phyloP scores from a whole-genome alignment of 768 basidiomycete genomes.

The Mycena indigotica region DNA sequence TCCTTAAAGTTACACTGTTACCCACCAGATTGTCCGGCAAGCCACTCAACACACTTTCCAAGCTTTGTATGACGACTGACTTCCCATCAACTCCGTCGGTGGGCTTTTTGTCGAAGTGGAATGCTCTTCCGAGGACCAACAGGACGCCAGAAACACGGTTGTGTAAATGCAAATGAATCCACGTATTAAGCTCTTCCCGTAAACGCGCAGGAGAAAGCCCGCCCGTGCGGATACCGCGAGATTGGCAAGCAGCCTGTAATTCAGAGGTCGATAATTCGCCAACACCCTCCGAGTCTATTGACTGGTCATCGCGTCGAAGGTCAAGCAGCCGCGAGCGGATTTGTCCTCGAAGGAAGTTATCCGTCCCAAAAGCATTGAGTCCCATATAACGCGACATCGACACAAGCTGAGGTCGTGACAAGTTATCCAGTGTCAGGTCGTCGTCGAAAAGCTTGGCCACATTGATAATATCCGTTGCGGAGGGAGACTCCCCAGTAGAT shows the following conservation, averaged over 20 bases:
- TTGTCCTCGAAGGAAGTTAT: conserved; percentile 93
- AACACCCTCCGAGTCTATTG: conserved; percentile 87
- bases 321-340: conserved; percentile 82
- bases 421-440: conserved; percentile 95
- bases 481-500: conserved; percentile 93
- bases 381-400: conserved; percentile 99
- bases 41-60: conserved; percentile 90
- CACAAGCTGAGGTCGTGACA: conserved; percentile 96
- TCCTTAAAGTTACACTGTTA: not conserved
- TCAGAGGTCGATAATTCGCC: conserved; percentile 90
- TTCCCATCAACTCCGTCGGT: conserved; percentile 82
- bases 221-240: conserved; percentile 87
- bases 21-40: conserved; percentile 87
- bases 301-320: conserved; percentile 90
- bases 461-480: conserved; percentile 83
- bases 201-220: conserved; percentile 87
- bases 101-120: conserved; percentile 82
- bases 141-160: conserved; percentile 92
- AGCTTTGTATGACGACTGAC: conserved; percentile 71
- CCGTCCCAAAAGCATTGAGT: conserved; percentile 97
- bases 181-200: conserved; percentile 86
- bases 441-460: conserved; percentile 98
- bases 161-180: conserved; percentile 91
- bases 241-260: conserved; percentile 90
- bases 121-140: conserved; percentile 91